Base-by-base conservation (phyloP, 2,329 filamentous ascomycete genomes). In the Trichoderma polysporum region DNA sequence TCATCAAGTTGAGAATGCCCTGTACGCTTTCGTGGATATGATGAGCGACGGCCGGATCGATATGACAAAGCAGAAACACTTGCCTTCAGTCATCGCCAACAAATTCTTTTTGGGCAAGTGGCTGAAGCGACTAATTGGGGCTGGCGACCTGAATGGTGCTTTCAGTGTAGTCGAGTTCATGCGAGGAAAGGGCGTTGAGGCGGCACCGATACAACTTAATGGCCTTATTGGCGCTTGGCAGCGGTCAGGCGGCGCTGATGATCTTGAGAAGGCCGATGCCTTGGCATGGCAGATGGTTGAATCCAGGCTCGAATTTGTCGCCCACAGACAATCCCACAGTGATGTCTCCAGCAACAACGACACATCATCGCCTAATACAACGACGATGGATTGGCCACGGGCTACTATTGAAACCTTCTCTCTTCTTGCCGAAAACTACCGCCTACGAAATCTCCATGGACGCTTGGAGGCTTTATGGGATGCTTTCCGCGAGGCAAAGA, bases 21-120 rank as follows among this genome's bases (percentile, higher is more conserved):
- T 94, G 64, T 86, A 88, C 62, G 87, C 92, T 0, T 97, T 97
- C 76, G 91, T 90, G 71, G 92, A 97, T 76, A 96, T 97, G 93
- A 93, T 97, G 88, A 86, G 88, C 66, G 85, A 86, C 4, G 85
- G 85, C 5, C 75, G 81, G 52, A 76, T 87, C 63, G 81, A 86
- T 66, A 73, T 86, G 57, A 79, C 79, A 60, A 80, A 79, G 66
- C 75, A 77, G 66, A 77, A 78, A 59, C 72, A 76, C 19, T 77
- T 87, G 66, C 85, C 85, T 1, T 79, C 80, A 0, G 78, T 81
- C 9, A 77, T 88, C 45, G 82, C 80, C 58, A 95, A 96, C 76
- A 89, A 90, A 69, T 94, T 93, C 78, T 92, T 97, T 77, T 91
- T 93, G 71, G 91, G 90, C 37, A 94, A 92, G 73, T 97, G 93